phyloP scores from a whole-genome alignment of 176 grass and related monocot species.

The Panicum miliaceum region DNA sequence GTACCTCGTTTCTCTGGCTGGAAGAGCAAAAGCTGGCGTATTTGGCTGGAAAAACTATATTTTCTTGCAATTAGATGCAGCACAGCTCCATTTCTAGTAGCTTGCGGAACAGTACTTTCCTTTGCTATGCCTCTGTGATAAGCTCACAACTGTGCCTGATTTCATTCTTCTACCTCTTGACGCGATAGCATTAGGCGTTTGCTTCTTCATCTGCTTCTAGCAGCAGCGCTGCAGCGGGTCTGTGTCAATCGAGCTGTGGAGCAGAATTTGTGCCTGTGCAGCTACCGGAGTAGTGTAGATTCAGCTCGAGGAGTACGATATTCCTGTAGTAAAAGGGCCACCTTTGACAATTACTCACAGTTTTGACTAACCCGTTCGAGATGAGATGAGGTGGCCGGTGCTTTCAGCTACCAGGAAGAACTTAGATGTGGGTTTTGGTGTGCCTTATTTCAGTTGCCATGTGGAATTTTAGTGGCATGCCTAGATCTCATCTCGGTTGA shows the following conservation, averaged over 20 bases:
- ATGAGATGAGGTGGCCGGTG: constrained; percentile 22
- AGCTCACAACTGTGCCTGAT: not conserved
- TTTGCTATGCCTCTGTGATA: not conserved
- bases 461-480: constrained; percentile 1
- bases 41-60: not conserved
- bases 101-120: not conserved
- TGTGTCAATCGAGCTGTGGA: not conserved
- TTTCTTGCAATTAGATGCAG: not conserved
- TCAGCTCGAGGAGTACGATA: not conserved
- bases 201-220: not conserved
- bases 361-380: not conserved
- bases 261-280: not conserved
- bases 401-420: not conserved
- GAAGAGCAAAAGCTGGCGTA: constrained; percentile 19
- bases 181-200: not conserved
- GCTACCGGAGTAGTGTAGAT: not conserved
- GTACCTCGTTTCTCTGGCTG: not conserved
- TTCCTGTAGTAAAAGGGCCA: constrained; percentile 17
- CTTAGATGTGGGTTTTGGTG: not conserved
- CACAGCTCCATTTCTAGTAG: constrained; percentile 6
- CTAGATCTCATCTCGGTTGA: constrained; percentile 32
- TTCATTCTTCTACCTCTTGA: not conserved
- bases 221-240: not conserved
- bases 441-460: constrained; percentile 29
- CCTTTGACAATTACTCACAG: not conserved